Base-by-base conservation (phyloP, 2,329 filamentous ascomycete species). In the Nemania diffusa region DNA sequence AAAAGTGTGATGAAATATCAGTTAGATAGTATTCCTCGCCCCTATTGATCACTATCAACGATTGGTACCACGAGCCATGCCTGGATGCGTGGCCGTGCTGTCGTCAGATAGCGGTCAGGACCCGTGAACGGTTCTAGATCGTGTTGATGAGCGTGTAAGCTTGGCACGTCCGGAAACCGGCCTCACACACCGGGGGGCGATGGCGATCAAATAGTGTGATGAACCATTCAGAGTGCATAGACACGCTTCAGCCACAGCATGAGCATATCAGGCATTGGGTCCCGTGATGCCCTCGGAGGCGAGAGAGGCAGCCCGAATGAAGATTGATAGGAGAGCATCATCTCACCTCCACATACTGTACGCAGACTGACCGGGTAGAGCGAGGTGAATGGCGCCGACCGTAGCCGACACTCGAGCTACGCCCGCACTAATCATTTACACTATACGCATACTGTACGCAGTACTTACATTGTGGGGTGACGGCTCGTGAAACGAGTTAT, bases 161-260 rank as follows among this genome's bases (percentile, higher is more conserved):
- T 69, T 66, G 66, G 66, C 63, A 56, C n/a, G 24, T 55, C 65
- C 63, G 58, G 55, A 62, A 52, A 69, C 66, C 58, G 63, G 62
- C 62, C 34, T 59, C 24, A 13, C 20, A 52, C 53, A 42, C 46
- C 53, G 17, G 44, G 52, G 56, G 51, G 34, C 22, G 27, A 60
- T 24, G 53, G 44, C 22, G 53, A 52, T 51, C 20, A 20, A 52
- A 44, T 17, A 11, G 22, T 58, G 57, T 26, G 34, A 42, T 53
- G 51, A 56, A 52, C 56, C 56, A 56, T 60, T 56, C 20, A 15
- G 24, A 32, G 29, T 57, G 22, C 59, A 46, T 42, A 29, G 42
- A 44, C 48, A 29, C 22, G 9, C 51, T 60, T 42, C 29, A 34
- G 46, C 52, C 32, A 32, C 37, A 55, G 34, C n/a, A 34, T 44